Evolutionary conservation across 352 stramenopile species (phyloP).

Genomic region (Phytophthora syringae): DNA sequence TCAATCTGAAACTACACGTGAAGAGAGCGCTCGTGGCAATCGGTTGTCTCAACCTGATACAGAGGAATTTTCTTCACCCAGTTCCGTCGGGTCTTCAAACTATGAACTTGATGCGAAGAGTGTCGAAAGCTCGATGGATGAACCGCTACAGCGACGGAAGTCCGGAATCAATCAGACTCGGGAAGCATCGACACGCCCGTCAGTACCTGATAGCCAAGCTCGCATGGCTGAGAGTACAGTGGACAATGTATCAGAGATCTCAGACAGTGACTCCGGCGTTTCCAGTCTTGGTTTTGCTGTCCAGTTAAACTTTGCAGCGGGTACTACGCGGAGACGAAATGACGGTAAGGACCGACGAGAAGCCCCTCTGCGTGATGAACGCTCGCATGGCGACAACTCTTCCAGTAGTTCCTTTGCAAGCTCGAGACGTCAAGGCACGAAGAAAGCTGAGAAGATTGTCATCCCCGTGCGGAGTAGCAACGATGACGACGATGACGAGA

Average conservation of each 20-base stretch:
- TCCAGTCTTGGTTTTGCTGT: slow-evolving; percentile 61
- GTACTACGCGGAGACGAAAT: slow-evolving; percentile 27
- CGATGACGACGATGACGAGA: slow-evolving; percentile 7
- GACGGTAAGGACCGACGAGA: slow-evolving; percentile 7
- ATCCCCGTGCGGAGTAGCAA: slow-evolving; percentile 11
- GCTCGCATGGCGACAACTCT: slow-evolving; percentile 3
- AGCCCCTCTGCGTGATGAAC: slow-evolving; percentile 3
- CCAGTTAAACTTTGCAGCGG: slow-evolving; percentile 47
- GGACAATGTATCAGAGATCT: slow-evolving; percentile 28
- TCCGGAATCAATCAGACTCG: not conserved
- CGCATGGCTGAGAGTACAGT: not conserved
- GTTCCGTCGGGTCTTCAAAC: slow-evolving; percentile 18
- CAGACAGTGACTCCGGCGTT: slow-evolving; percentile 41
- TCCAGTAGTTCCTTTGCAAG: slow-evolving; percentile 12
- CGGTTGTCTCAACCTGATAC: not conserved
- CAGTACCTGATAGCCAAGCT: not conserved
- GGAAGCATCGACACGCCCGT: not conserved
- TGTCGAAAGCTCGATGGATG: slow-evolving; percentile 6
- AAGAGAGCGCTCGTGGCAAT: not conserved
- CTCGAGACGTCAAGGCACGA: slow-evolving; percentile 12
- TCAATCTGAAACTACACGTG: slow-evolving; percentile 4
- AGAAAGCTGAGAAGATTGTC: slow-evolving; percentile 26
- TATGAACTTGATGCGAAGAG: slow-evolving; percentile 13
- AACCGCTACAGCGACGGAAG: not conserved
- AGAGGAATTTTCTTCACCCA: slow-evolving; percentile 2